phyloP scores from a whole-genome alignment of 495 filamentous ascomycete genomes.

The Aspergillus saccharolyticus region DNA sequence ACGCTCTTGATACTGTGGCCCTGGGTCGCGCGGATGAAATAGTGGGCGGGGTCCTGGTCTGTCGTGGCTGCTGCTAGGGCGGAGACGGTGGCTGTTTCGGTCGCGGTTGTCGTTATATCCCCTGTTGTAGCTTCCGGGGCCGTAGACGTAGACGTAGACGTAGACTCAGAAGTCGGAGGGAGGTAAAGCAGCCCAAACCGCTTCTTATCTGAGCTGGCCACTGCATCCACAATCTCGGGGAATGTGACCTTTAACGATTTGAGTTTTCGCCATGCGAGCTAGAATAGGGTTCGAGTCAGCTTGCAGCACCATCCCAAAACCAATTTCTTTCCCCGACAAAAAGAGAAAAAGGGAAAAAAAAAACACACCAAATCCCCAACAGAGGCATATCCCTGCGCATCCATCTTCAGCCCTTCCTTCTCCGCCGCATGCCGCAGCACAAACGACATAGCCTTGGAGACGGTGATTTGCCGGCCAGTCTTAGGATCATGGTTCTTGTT shows the following conservation, averaged over 20 bases:
- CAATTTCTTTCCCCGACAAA: too few relatives aligned
- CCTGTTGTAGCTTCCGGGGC: conserved; percentile 16
- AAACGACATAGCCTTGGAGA: conserved; percentile 77
- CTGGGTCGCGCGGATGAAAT: conserved; percentile 90
- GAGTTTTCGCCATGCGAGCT: conserved; percentile 69
- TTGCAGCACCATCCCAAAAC: too few relatives aligned
- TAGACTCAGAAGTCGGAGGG: conserved; percentile 26
- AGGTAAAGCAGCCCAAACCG: conserved; percentile 65
- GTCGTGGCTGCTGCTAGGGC: conserved; percentile 30
- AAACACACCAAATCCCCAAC: conserved; percentile 68
- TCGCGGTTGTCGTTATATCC: conserved; percentile 8
- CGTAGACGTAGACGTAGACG: conserved; percentile 10
- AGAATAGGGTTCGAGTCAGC: neutral
- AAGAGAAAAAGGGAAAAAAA: neutral
- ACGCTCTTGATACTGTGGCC: conserved; percentile 68
- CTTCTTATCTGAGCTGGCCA: conserved; percentile 79
- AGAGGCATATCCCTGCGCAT: conserved; percentile 73
- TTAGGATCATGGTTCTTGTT: conserved; percentile 22
- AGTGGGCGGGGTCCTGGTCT: conserved; percentile 49
- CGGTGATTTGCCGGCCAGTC: conserved; percentile 49
- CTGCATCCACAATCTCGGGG: conserved; percentile 64
- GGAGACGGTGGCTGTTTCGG: conserved; percentile 24
- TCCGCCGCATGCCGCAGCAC: conserved; percentile 80
- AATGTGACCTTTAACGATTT: conserved; percentile 66
- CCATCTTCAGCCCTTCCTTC: conserved; percentile 69